Conservation (phyloP, 768 basidiomycete genomes). For the Mycena olivaceomarginata region DNA sequence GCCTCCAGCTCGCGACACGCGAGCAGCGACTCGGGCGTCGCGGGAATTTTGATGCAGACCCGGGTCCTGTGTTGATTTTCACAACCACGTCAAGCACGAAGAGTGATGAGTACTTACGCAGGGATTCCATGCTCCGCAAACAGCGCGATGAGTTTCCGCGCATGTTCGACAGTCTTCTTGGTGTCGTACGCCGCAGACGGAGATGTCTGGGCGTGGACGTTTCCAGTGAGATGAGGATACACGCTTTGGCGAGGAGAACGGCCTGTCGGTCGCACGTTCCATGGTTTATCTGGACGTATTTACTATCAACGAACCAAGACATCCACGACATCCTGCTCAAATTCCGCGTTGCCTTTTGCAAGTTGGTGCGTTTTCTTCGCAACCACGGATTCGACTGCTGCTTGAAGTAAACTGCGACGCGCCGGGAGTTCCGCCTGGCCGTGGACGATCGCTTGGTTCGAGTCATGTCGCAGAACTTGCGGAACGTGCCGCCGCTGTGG, state of each 20-base stretch:
- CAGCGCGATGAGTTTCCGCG: slow-evolving; percentile 60
- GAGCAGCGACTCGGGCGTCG: slow-evolving; percentile 70
- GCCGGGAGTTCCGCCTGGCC: slow-evolving; percentile 57
- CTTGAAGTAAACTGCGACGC: slow-evolving; percentile 53
- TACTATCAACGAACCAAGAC: slow-evolving; percentile 55
- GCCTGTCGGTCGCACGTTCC: slow-evolving; percentile 52
- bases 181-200: slow-evolving; percentile 64
- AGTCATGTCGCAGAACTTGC: slow-evolving; percentile 68
- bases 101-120: slow-evolving; percentile 48
- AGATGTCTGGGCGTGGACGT: slow-evolving; percentile 67
- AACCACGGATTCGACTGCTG: slow-evolving; percentile 55
- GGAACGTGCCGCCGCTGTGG: slow-evolving; percentile 47
- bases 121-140: slow-evolving; percentile 67
- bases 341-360: slow-evolving; percentile 41
- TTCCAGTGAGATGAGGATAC: slow-evolving; percentile 62
- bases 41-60: slow-evolving; percentile 77
- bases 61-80: slow-evolving; percentile 56
- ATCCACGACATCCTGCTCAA: slow-evolving; percentile 60
- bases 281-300: background rate
- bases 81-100: background rate
- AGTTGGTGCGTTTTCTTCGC: slow-evolving; percentile 41
- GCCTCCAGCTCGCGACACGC: slow-evolving; percentile 68
- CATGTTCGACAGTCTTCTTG: slow-evolving; percentile 64
- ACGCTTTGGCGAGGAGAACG: slow-evolving; percentile 66
- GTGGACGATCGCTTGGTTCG: slow-evolving; percentile 68